phyloP scores from a whole-genome alignment of 495 filamentous ascomycete species.

The Glarea lozoyensis region DNA sequence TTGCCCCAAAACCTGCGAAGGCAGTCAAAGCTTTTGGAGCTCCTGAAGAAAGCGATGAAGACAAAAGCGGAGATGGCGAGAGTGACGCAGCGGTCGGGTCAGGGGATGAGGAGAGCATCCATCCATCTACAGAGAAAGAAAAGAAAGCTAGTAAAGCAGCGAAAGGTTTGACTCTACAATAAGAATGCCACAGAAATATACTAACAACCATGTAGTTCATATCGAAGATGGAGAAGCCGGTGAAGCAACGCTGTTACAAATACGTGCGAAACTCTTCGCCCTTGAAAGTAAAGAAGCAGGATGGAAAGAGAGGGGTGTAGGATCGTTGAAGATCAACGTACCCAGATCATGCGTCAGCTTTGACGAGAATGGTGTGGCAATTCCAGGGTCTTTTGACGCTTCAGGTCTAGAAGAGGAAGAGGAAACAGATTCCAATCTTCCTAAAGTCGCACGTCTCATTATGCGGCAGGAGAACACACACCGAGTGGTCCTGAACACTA shows the following conservation, averaged over 20 bases:
- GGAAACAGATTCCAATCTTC: slow-evolving; percentile 10
- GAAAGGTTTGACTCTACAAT: slow-evolving; percentile 38
- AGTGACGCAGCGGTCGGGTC: slow-evolving; percentile 28
- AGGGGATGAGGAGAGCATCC: slow-evolving; percentile 22
- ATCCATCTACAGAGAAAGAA: slow-evolving; percentile 39
- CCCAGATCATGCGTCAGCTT: slow-evolving; percentile 35
- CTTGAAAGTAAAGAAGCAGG: slow-evolving; percentile 51
- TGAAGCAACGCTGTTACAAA: slow-evolving; percentile 60
- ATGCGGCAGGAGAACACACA: slow-evolving; percentile 81
- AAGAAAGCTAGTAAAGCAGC: slow-evolving; percentile 58
- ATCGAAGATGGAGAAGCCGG: slow-evolving; percentile 63
- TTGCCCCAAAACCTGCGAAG: slow-evolving; percentile 42
- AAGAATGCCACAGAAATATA: slow-evolving; percentile 19
- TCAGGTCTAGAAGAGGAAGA: slow-evolving; percentile 37
- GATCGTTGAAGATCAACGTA: slow-evolving; percentile 77
- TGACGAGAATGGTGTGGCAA: slow-evolving; percentile 35
- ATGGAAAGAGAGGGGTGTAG: slow-evolving; percentile 83
- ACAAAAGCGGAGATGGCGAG: slow-evolving; percentile 26
- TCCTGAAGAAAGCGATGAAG: slow-evolving; percentile 52
- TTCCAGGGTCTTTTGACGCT: slow-evolving; percentile 37
- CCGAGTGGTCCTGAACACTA: slow-evolving; percentile 80
- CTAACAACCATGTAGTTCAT: slow-evolving; percentile 26
- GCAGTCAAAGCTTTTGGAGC: slow-evolving; percentile 65
- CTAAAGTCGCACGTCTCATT: slow-evolving; percentile 56
- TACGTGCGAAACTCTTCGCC: slow-evolving; percentile 65